These are phyloP conservation scores for Lactarius deliciosus DNA, from an alignment of 768 basidiomycete genomes.

Conservation along the genomic window DNA sequence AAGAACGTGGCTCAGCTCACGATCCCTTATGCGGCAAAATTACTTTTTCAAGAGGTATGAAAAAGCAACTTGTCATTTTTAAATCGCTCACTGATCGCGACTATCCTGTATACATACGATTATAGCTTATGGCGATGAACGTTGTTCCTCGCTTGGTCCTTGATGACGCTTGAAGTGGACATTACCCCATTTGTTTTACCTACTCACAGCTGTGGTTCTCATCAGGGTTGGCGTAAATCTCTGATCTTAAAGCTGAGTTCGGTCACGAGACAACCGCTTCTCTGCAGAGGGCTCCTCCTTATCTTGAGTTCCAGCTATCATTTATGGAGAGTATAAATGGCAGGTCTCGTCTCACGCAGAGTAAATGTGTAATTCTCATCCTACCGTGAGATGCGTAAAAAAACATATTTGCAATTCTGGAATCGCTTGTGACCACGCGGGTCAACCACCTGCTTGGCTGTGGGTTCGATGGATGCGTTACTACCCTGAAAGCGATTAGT, in stretches of 20 bases:
- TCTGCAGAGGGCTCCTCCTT: conserved; percentile 1
- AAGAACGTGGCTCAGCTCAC: conserved; percentile 95
- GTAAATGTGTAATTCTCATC: not conserved
- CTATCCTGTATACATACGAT: conserved; percentile 1
- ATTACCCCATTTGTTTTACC: conserved; percentile 4
- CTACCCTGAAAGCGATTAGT: too few species aligned
- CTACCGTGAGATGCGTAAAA: not conserved
- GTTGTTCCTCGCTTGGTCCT: conserved; percentile 86
- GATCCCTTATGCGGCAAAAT: conserved; percentile 94
- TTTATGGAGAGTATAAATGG: not conserved
- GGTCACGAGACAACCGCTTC: not conserved
- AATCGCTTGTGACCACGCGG: not conserved
- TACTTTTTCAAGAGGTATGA: conserved; percentile 85
- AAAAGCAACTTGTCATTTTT: conserved; percentile 5
- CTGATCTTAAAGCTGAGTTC: not conserved
- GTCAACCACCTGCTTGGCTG: not conserved
- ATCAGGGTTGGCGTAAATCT: not conserved
- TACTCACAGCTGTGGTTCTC: conserved; percentile 1
- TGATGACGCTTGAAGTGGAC: conserved; percentile 60
- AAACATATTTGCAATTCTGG: not conserved
- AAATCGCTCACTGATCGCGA: conserved; percentile 11
- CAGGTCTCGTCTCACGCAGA: conserved; percentile 4
- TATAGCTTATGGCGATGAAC: conserved; percentile 94
- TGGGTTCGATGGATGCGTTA: not conserved
- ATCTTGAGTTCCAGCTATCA: not conserved